phyloP scores from a whole-genome alignment of 176 grass and related monocot genomes.

The Rhynchospora tenuis region DNA sequence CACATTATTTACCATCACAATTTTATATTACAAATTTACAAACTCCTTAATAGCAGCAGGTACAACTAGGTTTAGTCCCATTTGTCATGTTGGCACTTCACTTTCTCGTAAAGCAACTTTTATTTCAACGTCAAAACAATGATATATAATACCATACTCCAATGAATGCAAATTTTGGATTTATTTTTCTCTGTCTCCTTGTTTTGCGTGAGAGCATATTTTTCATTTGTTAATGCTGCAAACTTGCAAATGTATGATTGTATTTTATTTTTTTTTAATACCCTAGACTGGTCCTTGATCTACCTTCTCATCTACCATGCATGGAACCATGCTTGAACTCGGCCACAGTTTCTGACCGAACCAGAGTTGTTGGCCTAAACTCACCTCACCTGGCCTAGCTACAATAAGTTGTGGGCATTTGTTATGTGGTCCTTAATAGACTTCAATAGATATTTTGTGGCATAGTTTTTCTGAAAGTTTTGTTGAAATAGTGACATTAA shows the following conservation, averaged over 20 bases:
- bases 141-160: neutral
- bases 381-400: neutral
- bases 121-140: conserved; percentile 1
- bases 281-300: neutral
- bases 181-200: neutral
- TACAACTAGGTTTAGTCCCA: neutral
- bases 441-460: neutral
- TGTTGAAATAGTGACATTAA: no score
- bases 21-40: neutral
- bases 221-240: neutral
- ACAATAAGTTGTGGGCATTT: neutral
- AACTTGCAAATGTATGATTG: neutral
- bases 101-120: neutral
- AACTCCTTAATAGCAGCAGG: neutral
- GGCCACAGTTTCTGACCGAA: neutral
- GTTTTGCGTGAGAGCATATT: neutral
- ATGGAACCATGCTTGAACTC: conserved; percentile 5
- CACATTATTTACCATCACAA: neutral
- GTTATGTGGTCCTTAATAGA: neutral
- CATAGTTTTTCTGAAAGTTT: neutral
- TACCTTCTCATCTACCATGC: neutral
- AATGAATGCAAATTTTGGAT: neutral
- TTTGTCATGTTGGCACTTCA: neutral
- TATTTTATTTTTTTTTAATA: neutral
- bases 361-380: conserved; percentile 2